Percentiles rank a stretch among this genome's conserved stretches.
Evolutionary conservation across 2,329 filamentous ascomycete species (phyloP).

Genomic region (Xylaria sp.): DNA sequence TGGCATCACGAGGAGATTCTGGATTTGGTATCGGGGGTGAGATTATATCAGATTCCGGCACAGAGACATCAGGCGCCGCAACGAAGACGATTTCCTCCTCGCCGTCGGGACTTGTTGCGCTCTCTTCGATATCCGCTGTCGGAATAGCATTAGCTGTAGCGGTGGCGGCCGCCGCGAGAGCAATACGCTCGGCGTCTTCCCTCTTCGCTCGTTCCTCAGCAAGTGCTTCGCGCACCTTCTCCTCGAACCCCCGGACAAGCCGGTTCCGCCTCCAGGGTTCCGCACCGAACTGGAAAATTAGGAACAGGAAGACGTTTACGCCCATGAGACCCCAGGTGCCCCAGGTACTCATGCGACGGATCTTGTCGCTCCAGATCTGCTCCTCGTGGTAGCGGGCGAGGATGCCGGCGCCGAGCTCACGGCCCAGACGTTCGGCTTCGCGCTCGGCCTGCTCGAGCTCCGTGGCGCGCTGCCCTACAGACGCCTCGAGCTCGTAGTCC

Average conservation of each 20-base stretch:
- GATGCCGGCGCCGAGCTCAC: conserved; percentile 82
- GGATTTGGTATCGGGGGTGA: neutral
- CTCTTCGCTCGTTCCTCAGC: conserved; percentile 68
- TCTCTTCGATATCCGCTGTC: conserved; percentile 1
- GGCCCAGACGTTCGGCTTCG: conserved; percentile 79
- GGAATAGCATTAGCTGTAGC: neutral
- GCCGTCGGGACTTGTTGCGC: conserved; percentile 27
- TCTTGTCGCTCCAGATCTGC: conserved; percentile 99
- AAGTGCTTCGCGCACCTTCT: conserved; percentile 75
- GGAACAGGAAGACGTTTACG: conserved; percentile 88
- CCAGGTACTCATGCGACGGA: conserved; percentile 95
- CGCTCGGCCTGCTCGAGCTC: conserved; percentile 79
- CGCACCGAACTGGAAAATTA: conserved; percentile 86
- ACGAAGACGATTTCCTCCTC: conserved; percentile 12
- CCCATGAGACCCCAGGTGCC: conserved; percentile 99
- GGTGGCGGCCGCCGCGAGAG: conserved; percentile 35
- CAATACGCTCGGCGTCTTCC: conserved; percentile 24
- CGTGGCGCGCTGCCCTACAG: conserved; percentile 76
- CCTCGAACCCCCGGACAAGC: conserved; percentile 84
- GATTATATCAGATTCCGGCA: conserved; percentile 23
- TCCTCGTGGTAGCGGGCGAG: conserved; percentile 96
- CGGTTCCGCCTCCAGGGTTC: conserved; percentile 90
- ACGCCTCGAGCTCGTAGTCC: conserved; percentile 92
- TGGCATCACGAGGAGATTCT: neutral
- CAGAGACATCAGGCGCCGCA: conserved; percentile 20